Percentiles rank a stretch among this genome's conserved stretches.
Evolutionary conservation across 2,329 filamentous ascomycete genomes (phyloP).

Genomic region (Aureobasidium sp.): DNA sequence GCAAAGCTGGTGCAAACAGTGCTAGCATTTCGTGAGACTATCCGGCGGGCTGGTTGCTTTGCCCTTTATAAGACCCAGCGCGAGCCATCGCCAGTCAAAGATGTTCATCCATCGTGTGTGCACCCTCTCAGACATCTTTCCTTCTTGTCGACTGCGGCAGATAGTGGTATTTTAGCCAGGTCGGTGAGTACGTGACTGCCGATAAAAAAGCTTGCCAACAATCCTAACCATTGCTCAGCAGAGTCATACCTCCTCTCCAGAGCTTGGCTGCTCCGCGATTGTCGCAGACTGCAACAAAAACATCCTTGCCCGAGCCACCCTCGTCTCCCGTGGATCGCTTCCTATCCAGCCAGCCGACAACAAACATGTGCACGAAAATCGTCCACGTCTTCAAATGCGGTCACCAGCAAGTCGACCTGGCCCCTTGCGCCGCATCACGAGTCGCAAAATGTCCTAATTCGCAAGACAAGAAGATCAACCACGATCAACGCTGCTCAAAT

Average conservation of each 20-base stretch:
- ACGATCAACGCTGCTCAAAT: conserved; percentile 38
- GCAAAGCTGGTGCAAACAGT: conserved; percentile 13
- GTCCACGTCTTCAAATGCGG: conserved; percentile 40
- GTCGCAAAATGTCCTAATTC: conserved; percentile 30
- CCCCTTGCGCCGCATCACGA: conserved; percentile 38
- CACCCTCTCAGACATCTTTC: not conserved
- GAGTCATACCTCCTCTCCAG: not conserved
- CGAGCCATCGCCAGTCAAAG: conserved; percentile 4
- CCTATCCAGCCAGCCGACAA: not conserved
- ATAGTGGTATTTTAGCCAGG: conserved; percentile 3
- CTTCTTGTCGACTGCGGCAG: not conserved
- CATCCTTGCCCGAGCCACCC: not conserved
- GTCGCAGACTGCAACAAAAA: conserved; percentile 1
- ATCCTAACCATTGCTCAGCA: not conserved
- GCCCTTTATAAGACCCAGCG: conserved; percentile 8
- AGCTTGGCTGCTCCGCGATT: not conserved
- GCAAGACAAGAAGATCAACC: conserved; percentile 37
- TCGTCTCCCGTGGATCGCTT: not conserved
- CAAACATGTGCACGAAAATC: conserved; percentile 38
- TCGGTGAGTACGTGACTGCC: conserved; percentile 1
- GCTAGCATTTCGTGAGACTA: conserved; percentile 12
- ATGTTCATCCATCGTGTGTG: conserved; percentile 5
- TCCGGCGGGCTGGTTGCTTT: conserved; percentile 5
- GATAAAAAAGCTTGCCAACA: not conserved
- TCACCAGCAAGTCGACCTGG: conserved; percentile 34